Evolutionary conservation across 2,329 filamentous ascomycete genomes (phyloP), one percentile per base, ranked within the genome.

Genomic region (Pleochaeta shiraiana): DNA sequence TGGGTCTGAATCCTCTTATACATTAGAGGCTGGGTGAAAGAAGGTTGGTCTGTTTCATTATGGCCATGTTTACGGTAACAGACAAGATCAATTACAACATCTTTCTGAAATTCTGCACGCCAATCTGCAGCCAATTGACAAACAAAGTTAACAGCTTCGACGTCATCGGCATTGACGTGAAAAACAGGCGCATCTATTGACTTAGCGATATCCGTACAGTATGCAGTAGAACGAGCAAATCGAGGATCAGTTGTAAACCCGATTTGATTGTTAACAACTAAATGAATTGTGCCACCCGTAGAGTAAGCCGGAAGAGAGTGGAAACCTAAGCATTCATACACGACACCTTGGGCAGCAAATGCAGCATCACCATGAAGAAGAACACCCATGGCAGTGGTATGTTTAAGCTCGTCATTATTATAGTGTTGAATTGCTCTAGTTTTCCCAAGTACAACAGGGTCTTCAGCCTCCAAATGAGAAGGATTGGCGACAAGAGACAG

Each of bases 241-340:
- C 93, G 90, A 70, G 93, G 93, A 74, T 98, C 93, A 26, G 93
- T 98, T 64, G 93, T 98, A 81, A 98, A 98, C 76, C 93, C 93
- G 75, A 98, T 98, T 81, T 98, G 93, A 82, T 98, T 98, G 84
- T 98, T 98, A 70, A 97, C 92, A 66, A 98, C 85, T 69, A 98
- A 81, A 77, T 98, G 93, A 71, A 98, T 88, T 65, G 93, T 98
- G 73, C 93, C 93, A 71, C 93, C 93, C 64, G 93, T 97, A 61
- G 95, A 95, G 79, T 96, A 98, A 70, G 88, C 89, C 33, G 93
- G 93, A 43, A 98, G 84, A 63, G 90, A 87, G 78, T 95, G 88
- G 84, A 98, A 96, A 68, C 93, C 93, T 76, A 98, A 88, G 72
- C 91, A 97, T 77, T 98, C 93, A 77, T 98, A 98, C 68, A 98